Percentiles rank a stretch among this genome's conserved stretches.
Conservation (phyloP, 306 rosid species). For the Vachellia collinsii region DNA sequence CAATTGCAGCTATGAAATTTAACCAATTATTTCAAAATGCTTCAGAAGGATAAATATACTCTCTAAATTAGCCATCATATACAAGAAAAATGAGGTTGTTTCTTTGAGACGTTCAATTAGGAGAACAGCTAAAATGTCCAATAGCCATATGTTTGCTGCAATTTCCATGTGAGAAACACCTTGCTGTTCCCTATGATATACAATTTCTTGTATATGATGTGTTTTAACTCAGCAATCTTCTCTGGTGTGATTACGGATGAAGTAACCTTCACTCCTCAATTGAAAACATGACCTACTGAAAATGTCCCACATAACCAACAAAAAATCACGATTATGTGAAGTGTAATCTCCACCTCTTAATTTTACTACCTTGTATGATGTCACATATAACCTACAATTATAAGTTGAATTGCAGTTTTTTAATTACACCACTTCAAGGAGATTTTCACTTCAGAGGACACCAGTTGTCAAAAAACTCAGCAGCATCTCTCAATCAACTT, state of each 20-base stretch:
- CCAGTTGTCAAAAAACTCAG: neutral
- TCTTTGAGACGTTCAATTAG: neutral
- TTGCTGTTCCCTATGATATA: neutral
- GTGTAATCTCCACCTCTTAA: constrained; percentile 8
- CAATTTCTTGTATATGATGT: constrained; percentile 6
- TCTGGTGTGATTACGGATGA: neutral
- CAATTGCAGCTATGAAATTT: neutral
- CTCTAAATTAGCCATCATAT: neutral
- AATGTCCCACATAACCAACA: neutral
- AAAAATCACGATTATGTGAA: neutral
- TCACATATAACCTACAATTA: neutral
- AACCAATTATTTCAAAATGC: neutral
- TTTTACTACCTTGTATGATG: neutral
- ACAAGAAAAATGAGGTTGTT: constrained; percentile 23
- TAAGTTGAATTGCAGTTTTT: neutral
- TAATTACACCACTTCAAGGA: neutral
- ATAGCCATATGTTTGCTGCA: neutral
- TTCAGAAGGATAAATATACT: neutral
- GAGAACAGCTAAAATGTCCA: neutral
- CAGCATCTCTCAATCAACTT: constrained; percentile 21
- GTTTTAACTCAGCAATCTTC: constrained; percentile 5
- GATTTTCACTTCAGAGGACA: neutral
- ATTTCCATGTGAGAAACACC: neutral
- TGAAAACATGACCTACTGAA: neutral
- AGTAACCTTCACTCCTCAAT: constrained; percentile 4